phyloP scores from a whole-genome alignment of 192 early-diverging fungal species.

The Lunasporangiospora selenospora region DNA sequence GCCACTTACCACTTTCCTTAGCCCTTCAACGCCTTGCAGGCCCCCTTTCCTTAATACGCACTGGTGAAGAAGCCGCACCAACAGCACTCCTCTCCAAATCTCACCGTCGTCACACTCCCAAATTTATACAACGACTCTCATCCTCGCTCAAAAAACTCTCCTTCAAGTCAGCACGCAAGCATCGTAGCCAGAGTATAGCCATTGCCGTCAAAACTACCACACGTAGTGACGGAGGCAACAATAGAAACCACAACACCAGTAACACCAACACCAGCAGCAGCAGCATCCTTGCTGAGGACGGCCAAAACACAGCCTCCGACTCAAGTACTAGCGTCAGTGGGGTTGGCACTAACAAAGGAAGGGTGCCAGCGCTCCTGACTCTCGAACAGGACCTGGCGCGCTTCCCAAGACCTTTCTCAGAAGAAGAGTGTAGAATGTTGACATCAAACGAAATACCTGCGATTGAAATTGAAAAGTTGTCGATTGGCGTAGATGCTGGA shows the following conservation, averaged over 20 bases:
- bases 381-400: constrained; percentile 20
- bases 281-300: neutral
- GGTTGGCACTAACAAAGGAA: too few relatives aligned
- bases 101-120: too few relatives aligned
- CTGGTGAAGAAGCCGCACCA: too few relatives aligned
- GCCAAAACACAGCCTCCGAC: neutral
- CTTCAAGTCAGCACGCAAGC: too few relatives aligned
- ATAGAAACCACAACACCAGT: neutral
- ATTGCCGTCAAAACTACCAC: too few relatives aligned
- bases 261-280: neutral
- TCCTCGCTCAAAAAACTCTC: constrained; percentile 11
- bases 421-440: constrained; percentile 35
- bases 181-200: too few relatives aligned
- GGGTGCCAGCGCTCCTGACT: constrained; percentile 7
- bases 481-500: constrained; percentile 41
- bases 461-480: constrained; percentile 36
- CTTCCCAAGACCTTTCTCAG: constrained; percentile 7
- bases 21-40: too few relatives aligned
- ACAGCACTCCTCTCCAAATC: too few relatives aligned
- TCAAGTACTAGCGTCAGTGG: too few relatives aligned
- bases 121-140: constrained; percentile 4
- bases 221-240: too few relatives aligned
- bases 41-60: too few relatives aligned
- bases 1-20: too few relatives aligned
- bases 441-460: constrained; percentile 42